Evolutionary conservation across 495 filamentous ascomycete species (phyloP).

Genomic region (Lentithecium fluviatile): DNA sequence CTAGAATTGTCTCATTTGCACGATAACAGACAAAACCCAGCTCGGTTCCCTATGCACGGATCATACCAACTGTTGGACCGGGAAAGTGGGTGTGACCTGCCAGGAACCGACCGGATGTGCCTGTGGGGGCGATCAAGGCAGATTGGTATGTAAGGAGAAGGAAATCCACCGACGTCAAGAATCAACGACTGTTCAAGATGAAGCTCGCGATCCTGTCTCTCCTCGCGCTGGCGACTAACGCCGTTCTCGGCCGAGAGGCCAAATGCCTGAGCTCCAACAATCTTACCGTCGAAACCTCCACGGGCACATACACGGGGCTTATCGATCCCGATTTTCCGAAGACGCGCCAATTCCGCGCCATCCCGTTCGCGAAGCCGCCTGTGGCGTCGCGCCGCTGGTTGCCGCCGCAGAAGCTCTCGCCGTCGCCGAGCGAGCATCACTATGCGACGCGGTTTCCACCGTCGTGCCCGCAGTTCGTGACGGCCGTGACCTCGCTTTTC

Average conservation of each 20-base stretch:
- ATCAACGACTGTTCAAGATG: slow-evolving; percentile 10
- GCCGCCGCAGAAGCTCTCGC: slow-evolving; percentile 9
- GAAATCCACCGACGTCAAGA: not conserved
- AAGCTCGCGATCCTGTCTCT: slow-evolving; percentile 23
- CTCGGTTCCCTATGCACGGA: no score
- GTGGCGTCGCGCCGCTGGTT: slow-evolving; percentile 10
- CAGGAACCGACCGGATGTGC: no score
- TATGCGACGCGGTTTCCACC: slow-evolving; percentile 1
- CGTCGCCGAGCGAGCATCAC: not conserved
- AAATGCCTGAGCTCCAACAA: not conserved
- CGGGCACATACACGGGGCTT: slow-evolving; percentile 14
- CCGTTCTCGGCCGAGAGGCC: not conserved
- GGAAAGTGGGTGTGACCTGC: no score
- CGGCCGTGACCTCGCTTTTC: not conserved
- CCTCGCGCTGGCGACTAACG: not conserved
- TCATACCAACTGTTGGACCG: no score
- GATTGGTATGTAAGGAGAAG: not conserved
- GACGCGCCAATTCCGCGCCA: slow-evolving; percentile 18
- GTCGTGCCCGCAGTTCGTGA: slow-evolving; percentile 18
- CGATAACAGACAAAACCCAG: no score
- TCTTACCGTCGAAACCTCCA: slow-evolving; percentile 12
- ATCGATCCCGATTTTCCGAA: slow-evolving; percentile 19
- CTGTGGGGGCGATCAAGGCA: no score
- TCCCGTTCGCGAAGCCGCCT: slow-evolving; percentile 15
- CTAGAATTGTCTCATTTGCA: no score